Percentiles rank a stretch among this genome's conserved stretches.
phyloP scores from a whole-genome alignment of 176 grass and related monocot genomes.

The Oryza officinalis region DNA sequence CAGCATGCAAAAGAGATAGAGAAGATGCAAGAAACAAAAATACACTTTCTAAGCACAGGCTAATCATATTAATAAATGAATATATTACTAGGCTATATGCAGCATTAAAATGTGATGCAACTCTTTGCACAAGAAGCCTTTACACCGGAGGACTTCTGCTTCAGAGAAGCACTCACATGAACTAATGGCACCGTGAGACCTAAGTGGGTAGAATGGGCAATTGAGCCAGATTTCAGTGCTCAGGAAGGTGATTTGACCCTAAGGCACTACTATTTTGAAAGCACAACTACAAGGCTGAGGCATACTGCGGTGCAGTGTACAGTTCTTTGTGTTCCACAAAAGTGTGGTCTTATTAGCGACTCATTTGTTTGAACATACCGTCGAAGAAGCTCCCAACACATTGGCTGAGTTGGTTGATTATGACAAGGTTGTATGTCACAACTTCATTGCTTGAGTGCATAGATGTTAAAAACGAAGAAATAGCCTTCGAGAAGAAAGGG shows the following conservation, averaged over 20 bases:
- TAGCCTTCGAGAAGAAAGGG: neutral
- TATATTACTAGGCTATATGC: neutral
- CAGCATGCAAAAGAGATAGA: conserved; percentile 1
- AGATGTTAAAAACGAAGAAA: neutral
- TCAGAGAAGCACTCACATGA: neutral
- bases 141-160: neutral
- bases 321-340: neutral
- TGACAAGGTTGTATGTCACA: neutral
- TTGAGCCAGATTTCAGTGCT: neutral
- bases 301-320: neutral
- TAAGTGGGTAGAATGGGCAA: neutral
- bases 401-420: conserved; percentile 40
- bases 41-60: neutral
- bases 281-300: neutral
- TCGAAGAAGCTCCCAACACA: conserved; percentile 51
- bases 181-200: neutral
- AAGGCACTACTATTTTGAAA: neutral
- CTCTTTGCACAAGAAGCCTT: conserved; percentile 7
- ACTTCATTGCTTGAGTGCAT: neutral
- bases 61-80: neutral
- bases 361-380: conserved; percentile 19
- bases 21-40: neutral
- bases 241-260: neutral
- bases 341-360: neutral
- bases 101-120: conserved; percentile 1